A percentile compares a stretch with the other conserved stretches of the same genome.
phyloP scores from a whole-genome alignment of 2,329 filamentous ascomycete genomes.

The Plectosphaerella cucumerina region DNA sequence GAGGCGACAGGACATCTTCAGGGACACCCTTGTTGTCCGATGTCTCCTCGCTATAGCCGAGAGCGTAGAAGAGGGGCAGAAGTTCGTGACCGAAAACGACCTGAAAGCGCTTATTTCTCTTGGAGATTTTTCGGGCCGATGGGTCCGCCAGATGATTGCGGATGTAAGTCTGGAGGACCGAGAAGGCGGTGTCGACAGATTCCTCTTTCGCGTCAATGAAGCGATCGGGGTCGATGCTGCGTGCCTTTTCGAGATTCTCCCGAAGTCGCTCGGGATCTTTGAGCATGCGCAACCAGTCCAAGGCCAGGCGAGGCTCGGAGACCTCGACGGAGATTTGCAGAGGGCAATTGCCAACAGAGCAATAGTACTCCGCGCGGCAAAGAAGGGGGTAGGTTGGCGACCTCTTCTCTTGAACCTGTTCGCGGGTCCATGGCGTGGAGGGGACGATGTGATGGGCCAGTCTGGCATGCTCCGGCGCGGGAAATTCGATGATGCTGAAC shows the following conservation, averaged over 20 bases:
- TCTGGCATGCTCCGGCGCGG: slow-evolving; percentile 3
- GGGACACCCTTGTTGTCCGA: slow-evolving; percentile 33
- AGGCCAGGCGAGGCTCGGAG: slow-evolving; percentile 41
- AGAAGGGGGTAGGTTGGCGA: slow-evolving; percentile 9
- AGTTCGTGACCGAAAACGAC: slow-evolving; percentile 50
- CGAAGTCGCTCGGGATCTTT: slow-evolving; percentile 40
- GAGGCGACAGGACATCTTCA: slow-evolving; percentile 31
- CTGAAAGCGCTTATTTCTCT: slow-evolving; percentile 52
- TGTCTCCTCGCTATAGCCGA: slow-evolving; percentile 42
- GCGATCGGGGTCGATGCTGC: slow-evolving; percentile 40
- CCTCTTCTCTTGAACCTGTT: not conserved
- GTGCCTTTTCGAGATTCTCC: slow-evolving; percentile 32
- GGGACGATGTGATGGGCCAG: slow-evolving; percentile 10
- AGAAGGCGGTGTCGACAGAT: slow-evolving; percentile 34
- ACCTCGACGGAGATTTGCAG: slow-evolving; percentile 43
- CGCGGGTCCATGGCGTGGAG: not conserved
- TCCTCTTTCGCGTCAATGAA: slow-evolving; percentile 38
- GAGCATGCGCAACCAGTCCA: slow-evolving; percentile 37
- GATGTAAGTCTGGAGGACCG: slow-evolving; percentile 47
- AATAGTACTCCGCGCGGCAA: slow-evolving; percentile 29
- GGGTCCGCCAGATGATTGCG: slow-evolving; percentile 40
- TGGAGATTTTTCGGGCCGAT: slow-evolving; percentile 41
- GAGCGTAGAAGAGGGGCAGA: slow-evolving; percentile 40
- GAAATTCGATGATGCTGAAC: not conserved
- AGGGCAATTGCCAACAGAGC: slow-evolving; percentile 36